Percentiles rank a stretch among this genome's conserved stretches.
These are phyloP conservation scores for Eucommia ulmoides DNA, from an alignment of 257 asterid species.

Conservation along the genomic window DNA sequence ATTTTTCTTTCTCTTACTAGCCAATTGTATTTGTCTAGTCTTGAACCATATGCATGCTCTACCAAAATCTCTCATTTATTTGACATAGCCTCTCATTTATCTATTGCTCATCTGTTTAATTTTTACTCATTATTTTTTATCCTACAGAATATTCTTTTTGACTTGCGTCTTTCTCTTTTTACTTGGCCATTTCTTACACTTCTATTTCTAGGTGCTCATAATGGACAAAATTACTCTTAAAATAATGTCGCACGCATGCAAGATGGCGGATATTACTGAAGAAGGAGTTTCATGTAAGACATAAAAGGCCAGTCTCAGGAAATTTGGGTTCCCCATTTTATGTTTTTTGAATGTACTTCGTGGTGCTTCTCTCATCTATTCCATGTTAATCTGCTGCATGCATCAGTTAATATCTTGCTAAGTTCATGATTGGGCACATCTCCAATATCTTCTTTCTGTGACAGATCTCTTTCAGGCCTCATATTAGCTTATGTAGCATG, in stretches of 20 bases:
- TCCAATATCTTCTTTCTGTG: not conserved
- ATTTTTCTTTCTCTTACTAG: too few species aligned
- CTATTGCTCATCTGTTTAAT: too few species aligned
- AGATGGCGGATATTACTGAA: constrained; percentile 96
- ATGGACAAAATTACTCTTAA: constrained; percentile 96
- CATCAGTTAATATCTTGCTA: not conserved
- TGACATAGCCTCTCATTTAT: too few species aligned
- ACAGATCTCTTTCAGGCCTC: not conserved
- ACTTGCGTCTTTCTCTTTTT: constrained; percentile 7
- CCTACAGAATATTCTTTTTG: too few species aligned
- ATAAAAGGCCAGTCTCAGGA: constrained; percentile 44
- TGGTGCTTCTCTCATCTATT: not conserved
- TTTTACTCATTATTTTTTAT: too few species aligned
- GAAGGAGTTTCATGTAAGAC: constrained; percentile 99
- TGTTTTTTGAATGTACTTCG: not conserved
- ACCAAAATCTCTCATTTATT: too few species aligned
- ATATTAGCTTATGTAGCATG: not conserved
- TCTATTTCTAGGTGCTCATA: constrained; percentile 68
- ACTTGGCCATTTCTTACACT: constrained; percentile 9
- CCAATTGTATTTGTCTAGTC: too few species aligned
- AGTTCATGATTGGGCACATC: not conserved
- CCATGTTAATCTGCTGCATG: not conserved
- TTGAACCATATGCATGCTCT: too few species aligned
- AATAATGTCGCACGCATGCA: constrained; percentile 88
- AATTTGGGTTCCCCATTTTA: constrained; percentile 8